Percentiles rank a stretch among this genome's conserved stretches.
These are phyloP conservation scores for Suhomyces chickasaworum DNA, from an alignment of 1,139 yeast genomes.

Conservation along the genomic window DNA sequence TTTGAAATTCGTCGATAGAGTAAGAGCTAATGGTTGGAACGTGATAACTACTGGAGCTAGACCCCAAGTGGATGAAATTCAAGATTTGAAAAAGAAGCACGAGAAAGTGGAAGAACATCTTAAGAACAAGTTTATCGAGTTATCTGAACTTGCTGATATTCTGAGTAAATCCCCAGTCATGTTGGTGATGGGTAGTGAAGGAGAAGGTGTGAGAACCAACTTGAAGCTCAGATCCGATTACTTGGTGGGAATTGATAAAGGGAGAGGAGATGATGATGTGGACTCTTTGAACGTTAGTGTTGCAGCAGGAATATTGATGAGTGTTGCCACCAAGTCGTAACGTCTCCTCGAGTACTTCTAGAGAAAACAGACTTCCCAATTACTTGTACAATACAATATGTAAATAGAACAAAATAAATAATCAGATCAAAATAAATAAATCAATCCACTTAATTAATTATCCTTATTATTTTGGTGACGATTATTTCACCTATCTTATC, in stretches of 20 bases:
- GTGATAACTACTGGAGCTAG: conserved; percentile 64
- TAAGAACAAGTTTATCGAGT: conserved; percentile 37
- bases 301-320: conserved; percentile 71
- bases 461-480: no score
- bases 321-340: conserved; percentile 5
- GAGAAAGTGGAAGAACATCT: conserved; percentile 22
- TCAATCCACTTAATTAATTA: no score
- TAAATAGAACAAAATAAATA: neutral
- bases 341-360: no score
- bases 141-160: conserved; percentile 46
- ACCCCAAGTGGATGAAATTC: conserved; percentile 24
- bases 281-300: conserved; percentile 91
- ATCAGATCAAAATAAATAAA: neutral
- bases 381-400: neutral
- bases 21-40: conserved; percentile 66
- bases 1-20: conserved; percentile 58
- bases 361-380: neutral
- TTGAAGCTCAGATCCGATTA: conserved; percentile 65
- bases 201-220: conserved; percentile 73
- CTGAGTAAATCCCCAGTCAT: conserved; percentile 58
- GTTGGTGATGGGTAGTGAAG: conserved; percentile 83
- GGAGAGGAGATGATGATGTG: conserved; percentile 47
- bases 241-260: conserved; percentile 53
- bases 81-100: conserved; percentile 25
- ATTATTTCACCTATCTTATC: no score